Evolutionary conservation across 2,329 filamentous ascomycete genomes (phyloP), one percentile per base, ranked within the genome.

Genomic region (Fusarium domesticum): DNA sequence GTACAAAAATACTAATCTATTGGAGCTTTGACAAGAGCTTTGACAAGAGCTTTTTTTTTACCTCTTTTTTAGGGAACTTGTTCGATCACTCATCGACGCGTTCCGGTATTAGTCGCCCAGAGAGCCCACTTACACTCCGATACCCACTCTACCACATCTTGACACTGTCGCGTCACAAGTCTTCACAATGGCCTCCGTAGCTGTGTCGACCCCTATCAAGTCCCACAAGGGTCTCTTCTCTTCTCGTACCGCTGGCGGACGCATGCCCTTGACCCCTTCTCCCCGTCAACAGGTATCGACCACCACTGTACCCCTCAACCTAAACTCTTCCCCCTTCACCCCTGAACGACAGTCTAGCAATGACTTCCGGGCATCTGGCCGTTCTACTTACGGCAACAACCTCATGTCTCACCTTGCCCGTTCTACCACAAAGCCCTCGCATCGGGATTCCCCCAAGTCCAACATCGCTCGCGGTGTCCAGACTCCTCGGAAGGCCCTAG

Each of bases 221-320:
- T 93, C 88, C 78, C 92, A 96, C 70, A 84, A 87, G 72, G 89
- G 90, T 48, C 80, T 96, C 62, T 96, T 97, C 76, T 90, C 86
- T 58, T 83, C 88, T 58, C 90, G 90, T 68, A 93, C 91, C 66
- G 93, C 91, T 69, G 91, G 92, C 72, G 90, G 91, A 67, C 89
- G 93, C 51, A 91, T 95, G 78, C 91, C 93, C 59, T 75, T 98
- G 65, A 96, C 92, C 4, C 92, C 93, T 23, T 97, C 92, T 45
- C 93, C 93, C 46, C 82, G 84, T 57, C 82, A 85, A 56, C 80
- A 83, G 54, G 74, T 75, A 25, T 70, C 74, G 23, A 70, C 72
- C 36, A 70, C 72, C 34, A 74, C 71, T 32, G 64, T 73, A 42
- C 70, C 76, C 11, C 54, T 71, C 54, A 79, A 77, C 63, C 64